phyloP scores from a whole-genome alignment of 805 yeast species.

The Suhomyces sp. region DNA sequence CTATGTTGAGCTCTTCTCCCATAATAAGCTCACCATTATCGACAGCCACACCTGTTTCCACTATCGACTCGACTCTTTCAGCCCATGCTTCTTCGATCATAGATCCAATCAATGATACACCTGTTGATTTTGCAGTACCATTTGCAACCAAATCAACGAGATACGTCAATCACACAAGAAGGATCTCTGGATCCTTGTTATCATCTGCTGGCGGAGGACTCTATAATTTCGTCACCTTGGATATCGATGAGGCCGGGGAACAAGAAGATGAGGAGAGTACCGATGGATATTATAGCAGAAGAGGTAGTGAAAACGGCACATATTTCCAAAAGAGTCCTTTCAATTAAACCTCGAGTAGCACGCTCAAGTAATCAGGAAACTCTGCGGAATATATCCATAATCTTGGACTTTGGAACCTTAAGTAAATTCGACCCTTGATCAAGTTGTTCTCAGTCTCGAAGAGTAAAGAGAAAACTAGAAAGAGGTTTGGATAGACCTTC shows the following conservation, averaged over 20 bases:
- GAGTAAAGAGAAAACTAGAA: too few species aligned
- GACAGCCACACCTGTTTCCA: slow-evolving; percentile 29
- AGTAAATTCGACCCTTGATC: too few species aligned
- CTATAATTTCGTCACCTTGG: slow-evolving; percentile 19
- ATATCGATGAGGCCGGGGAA: slow-evolving; percentile 26
- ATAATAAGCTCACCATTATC: slow-evolving; percentile 37
- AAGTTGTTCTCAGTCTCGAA: too few species aligned
- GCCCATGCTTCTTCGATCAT: slow-evolving; percentile 20
- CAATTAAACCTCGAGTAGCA: slow-evolving; percentile 3
- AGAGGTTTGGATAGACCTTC: too few species aligned
- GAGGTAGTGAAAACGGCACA: slow-evolving; percentile 4
- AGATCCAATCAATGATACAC: slow-evolving; percentile 41
- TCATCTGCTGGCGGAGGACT: slow-evolving; percentile 25
- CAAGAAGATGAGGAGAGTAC: slow-evolving; percentile 14
- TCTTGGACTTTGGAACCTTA: too few species aligned
- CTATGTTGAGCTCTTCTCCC: slow-evolving; percentile 26
- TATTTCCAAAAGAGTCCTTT: slow-evolving; percentile 14
- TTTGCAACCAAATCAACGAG: slow-evolving; percentile 10
- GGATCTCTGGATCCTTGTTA: slow-evolving; percentile 19
- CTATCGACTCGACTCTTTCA: slow-evolving; percentile 22
- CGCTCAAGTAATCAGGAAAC: too few species aligned
- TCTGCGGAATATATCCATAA: too few species aligned
- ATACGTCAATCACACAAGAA: slow-evolving; percentile 15
- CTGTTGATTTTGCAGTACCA: slow-evolving; percentile 37
- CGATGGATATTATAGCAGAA: slow-evolving; percentile 1